Conservation (phyloP, 2,329 filamentous ascomycete genomes). For the Aspergillus sp. region DNA sequence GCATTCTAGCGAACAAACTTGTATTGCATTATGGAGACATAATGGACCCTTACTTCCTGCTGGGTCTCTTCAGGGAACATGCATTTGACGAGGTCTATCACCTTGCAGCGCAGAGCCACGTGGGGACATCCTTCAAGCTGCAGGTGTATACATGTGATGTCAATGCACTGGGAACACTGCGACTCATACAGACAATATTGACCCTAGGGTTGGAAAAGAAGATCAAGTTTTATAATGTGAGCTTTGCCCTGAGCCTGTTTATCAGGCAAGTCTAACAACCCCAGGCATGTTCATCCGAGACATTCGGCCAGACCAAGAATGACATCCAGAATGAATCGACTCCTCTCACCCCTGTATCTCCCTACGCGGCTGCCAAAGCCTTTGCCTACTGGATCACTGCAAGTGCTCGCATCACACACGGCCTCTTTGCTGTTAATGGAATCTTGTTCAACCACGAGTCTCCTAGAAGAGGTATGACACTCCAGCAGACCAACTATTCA, state of each 20-base stretch:
- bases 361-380: conserved; percentile 2
- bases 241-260: not conserved
- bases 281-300: conserved; percentile 2
- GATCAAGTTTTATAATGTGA: conserved; percentile 1
- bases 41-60: not conserved
- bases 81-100: not conserved
- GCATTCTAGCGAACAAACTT: not conserved
- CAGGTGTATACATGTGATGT: conserved; percentile 1
- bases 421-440: conserved; percentile 3
- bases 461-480: conserved; percentile 1
- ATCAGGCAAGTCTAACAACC: not conserved
- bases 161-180: conserved; percentile 1
- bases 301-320: conserved; percentile 1
- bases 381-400: conserved; percentile 1
- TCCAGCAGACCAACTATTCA: not conserved
- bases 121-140: not conserved
- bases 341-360: conserved; percentile 2
- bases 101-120: not conserved
- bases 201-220: not conserved
- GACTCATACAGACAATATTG: conserved; percentile 1
- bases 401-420: conserved; percentile 1
- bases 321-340: conserved; percentile 1
- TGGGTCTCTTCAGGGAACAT: not conserved
- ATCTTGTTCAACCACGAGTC: conserved; percentile 6
- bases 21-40: conserved; percentile 2